Evolutionary conservation across 2,329 filamentous ascomycete species (phyloP).

Genomic region (Clonostachys rhizophaga): DNA sequence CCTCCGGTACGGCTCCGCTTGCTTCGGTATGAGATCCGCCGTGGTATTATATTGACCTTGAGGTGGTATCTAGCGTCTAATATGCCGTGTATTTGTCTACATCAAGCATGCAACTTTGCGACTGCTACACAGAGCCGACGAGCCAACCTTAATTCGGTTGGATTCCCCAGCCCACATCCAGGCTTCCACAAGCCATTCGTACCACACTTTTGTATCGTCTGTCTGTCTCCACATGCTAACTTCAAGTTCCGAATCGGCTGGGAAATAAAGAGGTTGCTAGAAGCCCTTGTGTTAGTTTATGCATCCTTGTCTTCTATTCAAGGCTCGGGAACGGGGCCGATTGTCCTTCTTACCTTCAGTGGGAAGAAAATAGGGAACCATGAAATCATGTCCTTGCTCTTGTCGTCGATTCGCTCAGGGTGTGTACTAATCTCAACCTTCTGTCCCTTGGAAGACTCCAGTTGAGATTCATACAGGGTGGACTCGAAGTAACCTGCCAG

Average conservation of each 20-base stretch:
- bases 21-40: too few relatives aligned
- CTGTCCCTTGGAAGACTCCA: conserved; percentile 23
- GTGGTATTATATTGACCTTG: too few relatives aligned
- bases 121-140: conserved; percentile 64
- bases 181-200: conserved; percentile 93
- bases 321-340: background rate
- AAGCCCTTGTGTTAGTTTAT: conserved; percentile 3
- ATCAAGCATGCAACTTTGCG: conserved; percentile 67
- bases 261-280: conserved; percentile 80
- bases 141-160: conserved; percentile 59
- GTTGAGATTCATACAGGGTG: conserved; percentile 69
- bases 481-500: conserved; percentile 95
- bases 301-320: background rate
- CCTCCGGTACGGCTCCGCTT: too few relatives aligned
- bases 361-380: conserved; percentile 99
- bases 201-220: conserved; percentile 95
- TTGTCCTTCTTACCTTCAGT: conserved; percentile 64
- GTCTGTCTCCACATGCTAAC: conserved; percentile 96
- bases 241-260: conserved; percentile 78
- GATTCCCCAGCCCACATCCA: conserved; percentile 62
- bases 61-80: too few relatives aligned
- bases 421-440: conserved; percentile 88
- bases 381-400: conserved; percentile 97
- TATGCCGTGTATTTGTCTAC: conserved; percentile 26
- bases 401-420: conserved; percentile 83